These are phyloP conservation scores for Tanacetum coccineum DNA, from an alignment of 129 eudicot species.

Conservation along the genomic window DNA sequence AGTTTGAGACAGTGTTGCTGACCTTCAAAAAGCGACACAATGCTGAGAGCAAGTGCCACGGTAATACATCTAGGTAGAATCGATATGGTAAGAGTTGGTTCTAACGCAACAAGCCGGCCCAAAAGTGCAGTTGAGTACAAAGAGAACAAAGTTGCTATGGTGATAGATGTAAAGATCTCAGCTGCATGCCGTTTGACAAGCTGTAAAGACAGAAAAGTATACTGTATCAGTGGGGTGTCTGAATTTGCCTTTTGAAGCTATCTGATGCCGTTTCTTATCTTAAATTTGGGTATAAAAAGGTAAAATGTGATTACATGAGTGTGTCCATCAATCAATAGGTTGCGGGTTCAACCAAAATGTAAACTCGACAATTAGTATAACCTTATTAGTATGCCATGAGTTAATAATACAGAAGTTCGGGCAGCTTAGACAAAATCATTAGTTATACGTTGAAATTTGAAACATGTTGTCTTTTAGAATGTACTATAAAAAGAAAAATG, in stretches of 20 bases:
- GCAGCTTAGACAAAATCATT: background rate
- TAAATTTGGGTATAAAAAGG: no score
- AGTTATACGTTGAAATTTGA: background rate
- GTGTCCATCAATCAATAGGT: background rate
- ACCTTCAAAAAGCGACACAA: slow-evolving; percentile 95
- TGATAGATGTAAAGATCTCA: slow-evolving; percentile 89
- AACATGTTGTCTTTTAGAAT: background rate
- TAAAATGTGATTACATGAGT: no score
- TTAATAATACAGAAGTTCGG: background rate
- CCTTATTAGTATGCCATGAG: no score
- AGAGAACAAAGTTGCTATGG: slow-evolving; percentile 72
- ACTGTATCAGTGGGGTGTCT: background rate
- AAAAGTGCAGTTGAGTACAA: slow-evolving; percentile 87
- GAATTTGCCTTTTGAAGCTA: background rate
- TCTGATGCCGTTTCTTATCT: background rate
- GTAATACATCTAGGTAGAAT: slow-evolving; percentile 96
- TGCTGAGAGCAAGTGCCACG: slow-evolving; percentile 98
- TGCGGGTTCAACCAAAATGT: background rate
- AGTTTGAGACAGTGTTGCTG: slow-evolving; percentile 15
- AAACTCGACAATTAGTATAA: background rate
- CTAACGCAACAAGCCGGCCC: slow-evolving; percentile 89
- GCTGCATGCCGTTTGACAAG: slow-evolving; percentile 97
- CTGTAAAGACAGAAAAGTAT: slow-evolving; percentile 38
- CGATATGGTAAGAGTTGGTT: slow-evolving; percentile 71
- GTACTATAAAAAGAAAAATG: background rate